Base-by-base conservation (phyloP, 108 stramenopile genomes). In the Cylindrotheca fusiformis region DNA sequence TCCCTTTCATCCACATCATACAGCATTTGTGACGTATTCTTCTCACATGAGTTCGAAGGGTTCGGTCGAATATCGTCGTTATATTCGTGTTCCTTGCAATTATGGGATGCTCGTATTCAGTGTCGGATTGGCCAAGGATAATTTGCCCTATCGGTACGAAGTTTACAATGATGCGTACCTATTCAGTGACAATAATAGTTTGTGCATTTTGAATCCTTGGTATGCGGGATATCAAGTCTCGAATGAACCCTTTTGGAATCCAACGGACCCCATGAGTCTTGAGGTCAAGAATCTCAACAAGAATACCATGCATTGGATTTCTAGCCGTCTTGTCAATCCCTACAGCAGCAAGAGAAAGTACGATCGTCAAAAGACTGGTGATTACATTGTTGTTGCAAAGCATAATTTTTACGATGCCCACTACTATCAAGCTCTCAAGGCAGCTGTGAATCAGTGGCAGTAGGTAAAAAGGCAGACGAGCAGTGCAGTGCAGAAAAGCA, bases 141-240 rank as follows among this genome's bases (percentile, higher is more conserved):
- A 63, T 2, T 20, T 60, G 22, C 74, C 74, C 1, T 75, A 68
- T 32, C 4, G 19, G 0, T 75, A 67, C 31, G 74, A 75, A 27
- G 20, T 75, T 1, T 75, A 75, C 61, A 56, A 61, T 26, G 74
- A 75, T 56, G 74, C 74, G 18, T 75, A 75, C 32, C 45, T 75
- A 18, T 68, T 48, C 52, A 54, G 52, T 26, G 51, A 75, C 61
- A 75, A 75, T 22, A 52, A 48, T 1, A 52, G 67, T 6, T 30
- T 75, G 26, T 75, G 74, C 29, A 28, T 67, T n/a, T 17, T 63
- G 5, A 63, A 75, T 57, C 74, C 74, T 12, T 28, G 33, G 31
- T 75, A 75, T 32, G 49, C 41, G 14, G 74, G 64, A 24, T 59
- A 53, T 58, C 74, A 75, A 61, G 62, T 19, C 8, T 59, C 52